A percentile compares a stretch with the other conserved stretches of the same genome.
Conservation (phyloP, 176 grass and related monocot species). For the Eremochloa ophiuroides region DNA sequence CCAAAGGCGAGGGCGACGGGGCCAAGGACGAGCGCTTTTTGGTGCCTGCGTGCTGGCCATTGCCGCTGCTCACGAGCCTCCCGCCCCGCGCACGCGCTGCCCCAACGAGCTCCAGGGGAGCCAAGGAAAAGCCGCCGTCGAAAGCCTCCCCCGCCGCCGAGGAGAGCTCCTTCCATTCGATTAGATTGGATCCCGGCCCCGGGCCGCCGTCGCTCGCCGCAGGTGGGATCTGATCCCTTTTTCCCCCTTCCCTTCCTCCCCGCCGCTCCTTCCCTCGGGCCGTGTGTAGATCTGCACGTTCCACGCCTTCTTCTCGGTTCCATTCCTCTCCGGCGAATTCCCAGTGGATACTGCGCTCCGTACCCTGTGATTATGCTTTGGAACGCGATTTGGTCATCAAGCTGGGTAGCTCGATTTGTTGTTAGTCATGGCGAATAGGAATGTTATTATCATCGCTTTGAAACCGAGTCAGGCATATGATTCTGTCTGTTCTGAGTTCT, state of each 20-base stretch:
- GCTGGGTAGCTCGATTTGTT: not conserved
- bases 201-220: too few species aligned
- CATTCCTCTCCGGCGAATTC: not conserved
- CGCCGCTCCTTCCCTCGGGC: not conserved
- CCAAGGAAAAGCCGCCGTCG: not conserved
- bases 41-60: not conserved
- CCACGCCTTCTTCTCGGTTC: not conserved
- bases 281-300: not conserved
- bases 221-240: not conserved
- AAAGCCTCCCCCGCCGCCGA: not conserved
- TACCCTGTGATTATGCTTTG: not conserved
- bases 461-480: too few species aligned
- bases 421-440: not conserved
- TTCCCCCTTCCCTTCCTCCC: too few species aligned
- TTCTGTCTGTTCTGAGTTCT: not conserved
- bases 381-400: too few species aligned
- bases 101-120: not conserved
- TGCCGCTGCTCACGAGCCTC: slow-evolving; percentile 6
- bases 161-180: not conserved
- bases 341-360: not conserved
- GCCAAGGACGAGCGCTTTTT: not conserved
- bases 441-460: not conserved
- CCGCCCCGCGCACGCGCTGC: not conserved
- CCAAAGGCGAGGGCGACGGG: not conserved
- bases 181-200: not conserved